Evolutionary conservation across 2,329 filamentous ascomycete genomes (phyloP).

Genomic region (Daldinia sp.): DNA sequence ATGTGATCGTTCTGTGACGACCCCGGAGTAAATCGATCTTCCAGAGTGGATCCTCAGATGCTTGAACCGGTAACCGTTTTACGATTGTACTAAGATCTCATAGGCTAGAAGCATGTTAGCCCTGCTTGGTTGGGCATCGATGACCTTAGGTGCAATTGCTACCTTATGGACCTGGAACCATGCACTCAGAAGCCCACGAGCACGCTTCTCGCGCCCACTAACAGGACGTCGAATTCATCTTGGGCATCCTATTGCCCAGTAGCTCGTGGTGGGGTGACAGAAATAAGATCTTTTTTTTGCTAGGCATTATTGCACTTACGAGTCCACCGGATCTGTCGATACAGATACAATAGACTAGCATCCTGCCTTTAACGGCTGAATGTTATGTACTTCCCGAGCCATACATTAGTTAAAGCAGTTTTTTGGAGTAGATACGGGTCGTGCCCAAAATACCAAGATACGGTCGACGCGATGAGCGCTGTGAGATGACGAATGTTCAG

Average conservation of each 20-base stretch:
- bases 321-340: constrained; percentile 44
- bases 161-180: constrained; percentile 39
- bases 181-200: constrained; percentile 40
- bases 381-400: constrained; percentile 28
- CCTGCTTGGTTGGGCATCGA: constrained; percentile 46
- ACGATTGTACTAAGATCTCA: constrained; percentile 22
- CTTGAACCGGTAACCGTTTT: constrained; percentile 34
- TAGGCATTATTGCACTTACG: constrained; percentile 40
- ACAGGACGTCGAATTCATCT: constrained; percentile 34
- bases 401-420: constrained; percentile 23
- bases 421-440: constrained; percentile 33
- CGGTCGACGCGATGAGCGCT: constrained; percentile 35
- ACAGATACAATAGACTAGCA: constrained; percentile 41
- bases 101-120: constrained; percentile 34
- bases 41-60: constrained; percentile 31
- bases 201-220: constrained; percentile 31
- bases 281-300: constrained; percentile 32
- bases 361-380: constrained; percentile 29
- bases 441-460: constrained; percentile 22
- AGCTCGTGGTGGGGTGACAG: constrained; percentile 39
- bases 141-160: constrained; percentile 42
- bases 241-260: constrained; percentile 42
- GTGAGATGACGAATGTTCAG: constrained; percentile 37
- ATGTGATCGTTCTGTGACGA: constrained; percentile 31
- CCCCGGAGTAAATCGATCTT: constrained; percentile 30